A percentile compares a stretch with the other conserved stretches of the same genome.
phyloP scores from a whole-genome alignment of 345 rosid species.

The Geranium brycei region DNA sequence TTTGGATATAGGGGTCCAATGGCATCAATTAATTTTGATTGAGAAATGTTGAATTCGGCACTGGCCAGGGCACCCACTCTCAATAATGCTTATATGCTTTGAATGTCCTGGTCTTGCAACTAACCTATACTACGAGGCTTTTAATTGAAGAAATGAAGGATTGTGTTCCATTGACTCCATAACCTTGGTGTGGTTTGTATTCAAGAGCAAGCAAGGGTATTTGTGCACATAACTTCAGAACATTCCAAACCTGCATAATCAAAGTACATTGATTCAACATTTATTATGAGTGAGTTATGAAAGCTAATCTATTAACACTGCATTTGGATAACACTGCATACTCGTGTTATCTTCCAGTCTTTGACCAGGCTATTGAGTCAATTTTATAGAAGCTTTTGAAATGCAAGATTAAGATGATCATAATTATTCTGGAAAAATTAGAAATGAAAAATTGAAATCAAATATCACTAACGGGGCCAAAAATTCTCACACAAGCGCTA shows the following conservation, averaged over 20 bases:
- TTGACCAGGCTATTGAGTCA: too few relatives aligned
- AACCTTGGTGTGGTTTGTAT: conserved; percentile 90
- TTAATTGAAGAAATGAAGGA: background rate
- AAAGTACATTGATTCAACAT: background rate
- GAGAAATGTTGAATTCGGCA: conserved; percentile 86
- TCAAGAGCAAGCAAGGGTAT: conserved; percentile 77
- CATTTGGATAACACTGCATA: too few relatives aligned
- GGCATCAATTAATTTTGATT: conserved; percentile 66
- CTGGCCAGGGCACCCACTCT: conserved; percentile 93
- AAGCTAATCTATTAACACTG: too few relatives aligned
- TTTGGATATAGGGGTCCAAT: conserved; percentile 65
- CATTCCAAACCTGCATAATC: conserved; percentile 61
- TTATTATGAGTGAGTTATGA: too few relatives aligned
- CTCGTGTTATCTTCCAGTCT: too few relatives aligned
- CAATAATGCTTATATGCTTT: conserved; percentile 75
- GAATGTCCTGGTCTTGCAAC: conserved; percentile 63
- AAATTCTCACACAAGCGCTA: too few relatives aligned
- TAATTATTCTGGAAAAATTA: too few relatives aligned
- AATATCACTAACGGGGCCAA: too few relatives aligned
- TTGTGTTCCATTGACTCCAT: background rate
- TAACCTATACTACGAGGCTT: background rate
- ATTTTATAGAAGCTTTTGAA: too few relatives aligned
- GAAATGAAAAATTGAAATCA: too few relatives aligned
- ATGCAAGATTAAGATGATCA: too few relatives aligned
- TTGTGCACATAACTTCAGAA: conserved; percentile 59